Conservation (phyloP, 495 filamentous ascomycete genomes). For the Daldinia bambusicola region DNA sequence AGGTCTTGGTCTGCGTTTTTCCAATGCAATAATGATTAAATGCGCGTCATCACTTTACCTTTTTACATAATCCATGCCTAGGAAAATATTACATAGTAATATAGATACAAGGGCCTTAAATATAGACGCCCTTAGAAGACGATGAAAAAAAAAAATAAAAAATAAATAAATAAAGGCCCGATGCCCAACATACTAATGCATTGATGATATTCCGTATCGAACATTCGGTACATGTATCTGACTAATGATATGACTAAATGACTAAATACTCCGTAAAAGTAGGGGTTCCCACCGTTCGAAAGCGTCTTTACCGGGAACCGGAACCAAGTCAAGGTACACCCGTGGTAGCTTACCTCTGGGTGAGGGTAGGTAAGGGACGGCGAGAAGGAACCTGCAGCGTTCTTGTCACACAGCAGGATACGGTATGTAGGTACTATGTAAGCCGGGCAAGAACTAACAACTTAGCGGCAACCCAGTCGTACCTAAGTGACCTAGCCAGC, state of each 20-base stretch:
- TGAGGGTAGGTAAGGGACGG: slow-evolving; percentile 31
- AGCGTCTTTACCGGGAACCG: slow-evolving; percentile 31
- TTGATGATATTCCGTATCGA: neutral
- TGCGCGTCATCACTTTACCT: slow-evolving; percentile 12
- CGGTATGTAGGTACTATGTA: slow-evolving; percentile 16
- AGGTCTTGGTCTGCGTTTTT: neutral
- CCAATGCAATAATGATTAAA: slow-evolving; percentile 19
- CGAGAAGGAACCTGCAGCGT: slow-evolving; percentile 24
- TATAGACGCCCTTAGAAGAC: neutral
- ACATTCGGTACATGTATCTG: slow-evolving; percentile 4
- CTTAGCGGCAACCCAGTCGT: neutral
- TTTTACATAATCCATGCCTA: neutral
- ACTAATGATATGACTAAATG: neutral
- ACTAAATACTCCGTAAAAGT: neutral
- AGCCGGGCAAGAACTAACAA: neutral
- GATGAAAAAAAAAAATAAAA: no score
- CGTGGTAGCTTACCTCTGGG: slow-evolving; percentile 8
- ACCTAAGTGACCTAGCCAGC: neutral
- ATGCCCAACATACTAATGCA: slow-evolving; percentile 4
- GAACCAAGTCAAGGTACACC: slow-evolving; percentile 5
- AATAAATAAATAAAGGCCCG: neutral
- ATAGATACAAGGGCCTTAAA: neutral
- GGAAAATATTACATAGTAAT: neutral
- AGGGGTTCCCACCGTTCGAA: neutral
- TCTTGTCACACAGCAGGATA: slow-evolving; percentile 34